These are phyloP conservation scores for Paramecium biaurelia DNA, from an alignment of 73 alveolate species.

Conservation along the genomic window DNA sequence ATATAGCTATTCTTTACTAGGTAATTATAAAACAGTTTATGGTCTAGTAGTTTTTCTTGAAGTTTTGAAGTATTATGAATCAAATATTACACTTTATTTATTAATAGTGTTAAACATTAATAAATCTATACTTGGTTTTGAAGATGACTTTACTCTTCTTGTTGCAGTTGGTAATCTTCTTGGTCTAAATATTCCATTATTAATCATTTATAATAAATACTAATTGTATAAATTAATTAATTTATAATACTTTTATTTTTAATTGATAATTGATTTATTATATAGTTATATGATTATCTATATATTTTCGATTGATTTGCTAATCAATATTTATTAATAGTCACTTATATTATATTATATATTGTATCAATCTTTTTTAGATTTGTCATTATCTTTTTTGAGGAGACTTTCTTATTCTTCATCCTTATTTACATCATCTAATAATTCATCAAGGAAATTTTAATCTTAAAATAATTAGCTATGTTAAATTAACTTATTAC, in stretches of 20 bases:
- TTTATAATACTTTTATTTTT: too few relatives aligned
- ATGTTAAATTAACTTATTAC: background rate
- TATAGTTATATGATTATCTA: too few relatives aligned
- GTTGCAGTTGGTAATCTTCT: background rate
- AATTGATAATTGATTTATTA: too few relatives aligned
- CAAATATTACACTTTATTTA: background rate
- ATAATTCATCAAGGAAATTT: background rate
- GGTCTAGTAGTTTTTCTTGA: background rate
- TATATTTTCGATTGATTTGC: too few relatives aligned
- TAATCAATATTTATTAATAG: background rate
- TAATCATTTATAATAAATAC: background rate
- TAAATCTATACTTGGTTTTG: background rate
- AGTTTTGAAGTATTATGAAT: background rate
- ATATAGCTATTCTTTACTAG: background rate
- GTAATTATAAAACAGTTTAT: background rate
- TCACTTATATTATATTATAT: background rate
- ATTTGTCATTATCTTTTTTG: background rate
- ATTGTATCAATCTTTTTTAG: background rate
- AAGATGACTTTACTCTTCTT: background rate
- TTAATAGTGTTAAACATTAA: background rate
- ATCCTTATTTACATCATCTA: background rate
- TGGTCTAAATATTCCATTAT: background rate
- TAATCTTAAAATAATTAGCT: background rate
- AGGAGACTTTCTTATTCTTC: background rate
- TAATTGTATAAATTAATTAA: too few relatives aligned